Evolutionary conservation across 2,329 filamentous ascomycete genomes (phyloP).

Genomic region (Colletotrichum destructivum): DNA sequence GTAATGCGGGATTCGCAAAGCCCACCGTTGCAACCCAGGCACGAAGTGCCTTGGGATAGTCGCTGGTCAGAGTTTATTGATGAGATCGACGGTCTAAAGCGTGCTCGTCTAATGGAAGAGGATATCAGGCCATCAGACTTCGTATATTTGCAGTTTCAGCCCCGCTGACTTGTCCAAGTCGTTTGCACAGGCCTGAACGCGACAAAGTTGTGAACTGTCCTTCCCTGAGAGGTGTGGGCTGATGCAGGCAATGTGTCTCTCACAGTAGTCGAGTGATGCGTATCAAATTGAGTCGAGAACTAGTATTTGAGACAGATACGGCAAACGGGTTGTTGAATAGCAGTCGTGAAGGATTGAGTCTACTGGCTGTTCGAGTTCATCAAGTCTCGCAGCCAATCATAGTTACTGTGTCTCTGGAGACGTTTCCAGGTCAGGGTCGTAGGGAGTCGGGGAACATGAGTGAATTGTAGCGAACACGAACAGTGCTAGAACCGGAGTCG

Average conservation of each 20-base stretch:
- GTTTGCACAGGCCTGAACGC: not conserved
- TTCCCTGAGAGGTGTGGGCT: not conserved
- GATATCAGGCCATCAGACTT: not conserved
- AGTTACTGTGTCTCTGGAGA: not conserved
- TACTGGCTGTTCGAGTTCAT: slow-evolving; percentile 11
- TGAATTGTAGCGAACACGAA: slow-evolving; percentile 3
- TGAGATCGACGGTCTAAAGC: no score
- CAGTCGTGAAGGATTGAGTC: not conserved
- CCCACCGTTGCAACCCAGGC: no score
- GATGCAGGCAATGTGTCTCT: not conserved
- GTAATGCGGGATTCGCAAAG: no score
- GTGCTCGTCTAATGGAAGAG: no score
- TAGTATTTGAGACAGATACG: not conserved
- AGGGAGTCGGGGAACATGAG: not conserved
- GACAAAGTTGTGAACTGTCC: not conserved
- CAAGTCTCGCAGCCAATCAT: slow-evolving; percentile 12
- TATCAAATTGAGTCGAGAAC: not conserved
- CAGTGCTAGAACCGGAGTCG: slow-evolving; percentile 2
- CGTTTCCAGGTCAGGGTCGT: slow-evolving; percentile 4
- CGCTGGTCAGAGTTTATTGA: not conserved
- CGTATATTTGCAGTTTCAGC: not conserved
- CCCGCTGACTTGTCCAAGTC: not conserved
- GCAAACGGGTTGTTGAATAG: not conserved
- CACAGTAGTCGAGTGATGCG: not conserved
- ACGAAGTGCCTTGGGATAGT: no score